These are phyloP conservation scores for Marasmius tenuissimus DNA, from an alignment of 1,284 basidiomycete species.

Conservation along the genomic window DNA sequence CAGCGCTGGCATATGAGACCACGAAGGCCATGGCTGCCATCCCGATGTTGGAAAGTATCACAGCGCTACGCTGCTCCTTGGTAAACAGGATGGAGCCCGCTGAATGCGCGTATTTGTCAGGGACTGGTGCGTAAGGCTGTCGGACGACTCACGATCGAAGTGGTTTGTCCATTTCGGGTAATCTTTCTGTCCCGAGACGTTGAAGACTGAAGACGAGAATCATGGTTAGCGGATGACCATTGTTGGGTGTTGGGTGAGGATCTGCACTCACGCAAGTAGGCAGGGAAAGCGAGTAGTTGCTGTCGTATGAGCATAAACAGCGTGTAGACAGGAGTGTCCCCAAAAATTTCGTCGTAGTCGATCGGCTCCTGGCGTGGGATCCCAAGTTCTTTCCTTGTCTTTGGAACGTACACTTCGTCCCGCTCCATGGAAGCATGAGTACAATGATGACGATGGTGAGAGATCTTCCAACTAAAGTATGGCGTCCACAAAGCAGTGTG, in stretches of 20 bases:
- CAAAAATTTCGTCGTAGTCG: constrained; percentile 55
- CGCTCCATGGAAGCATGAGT: constrained; percentile 47
- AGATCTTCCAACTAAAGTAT: constrained; percentile 39
- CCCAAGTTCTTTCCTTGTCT: constrained; percentile 31
- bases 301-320: constrained; percentile 51
- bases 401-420: constrained; percentile 51
- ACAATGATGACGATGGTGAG: constrained; percentile 28
- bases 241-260: background rate
- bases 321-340: constrained; percentile 60
- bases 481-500: constrained; percentile 55
- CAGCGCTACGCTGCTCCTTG: constrained; percentile 3
- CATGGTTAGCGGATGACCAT: background rate
- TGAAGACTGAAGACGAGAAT: constrained; percentile 24
- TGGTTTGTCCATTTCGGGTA: constrained; percentile 51
- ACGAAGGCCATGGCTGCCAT: background rate
- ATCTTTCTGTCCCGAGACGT: constrained; percentile 45
- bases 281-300: constrained; percentile 69
- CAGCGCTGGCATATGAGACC: background rate
- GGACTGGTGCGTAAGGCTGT: background rate
- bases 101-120: background rate
- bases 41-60: constrained; percentile 10
- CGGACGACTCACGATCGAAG: constrained; percentile 33
- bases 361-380: constrained; percentile 38
- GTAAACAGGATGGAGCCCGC: constrained; percentile 7
- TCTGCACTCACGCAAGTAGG: constrained; percentile 41